A percentile compares a stretch with the other conserved stretches of the same genome.
phyloP scores from a whole-genome alignment of 2,329 filamentous ascomycete genomes.

The Trichoderma lentiforme region DNA sequence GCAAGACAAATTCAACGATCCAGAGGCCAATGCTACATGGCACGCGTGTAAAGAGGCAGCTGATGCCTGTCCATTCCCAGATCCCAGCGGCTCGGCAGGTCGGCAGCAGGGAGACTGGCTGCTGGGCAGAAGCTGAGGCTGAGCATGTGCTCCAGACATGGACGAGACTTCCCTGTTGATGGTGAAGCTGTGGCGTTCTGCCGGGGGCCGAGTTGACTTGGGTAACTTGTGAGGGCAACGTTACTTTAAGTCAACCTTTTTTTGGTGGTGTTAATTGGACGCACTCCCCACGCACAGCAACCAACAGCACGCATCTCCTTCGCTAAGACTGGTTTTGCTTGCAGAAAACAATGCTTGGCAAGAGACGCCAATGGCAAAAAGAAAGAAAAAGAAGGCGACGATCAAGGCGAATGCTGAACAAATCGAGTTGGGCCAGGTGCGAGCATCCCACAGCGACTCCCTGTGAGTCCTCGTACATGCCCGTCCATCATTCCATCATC shows the following conservation, averaged over 20 bases:
- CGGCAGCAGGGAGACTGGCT: conserved; percentile 4
- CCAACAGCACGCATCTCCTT: background rate
- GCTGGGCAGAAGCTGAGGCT: conserved; percentile 5
- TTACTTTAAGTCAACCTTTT: conserved; percentile 7
- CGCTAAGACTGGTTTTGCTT: background rate
- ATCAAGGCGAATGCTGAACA: background rate
- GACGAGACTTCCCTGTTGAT: background rate
- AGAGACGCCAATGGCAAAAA: background rate
- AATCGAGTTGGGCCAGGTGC: background rate
- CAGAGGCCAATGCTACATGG: conserved; percentile 8
- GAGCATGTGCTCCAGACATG: background rate
- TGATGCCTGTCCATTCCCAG: conserved; percentile 1
- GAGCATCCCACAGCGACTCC: background rate
- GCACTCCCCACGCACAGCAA: background rate
- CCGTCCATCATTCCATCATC: background rate
- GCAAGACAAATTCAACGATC: conserved; percentile 1
- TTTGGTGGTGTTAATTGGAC: background rate
- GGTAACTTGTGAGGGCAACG: conserved; percentile 6
- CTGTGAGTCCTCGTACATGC: background rate
- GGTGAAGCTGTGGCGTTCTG: conserved; percentile 14
- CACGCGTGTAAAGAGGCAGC: background rate
- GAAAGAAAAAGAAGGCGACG: background rate
- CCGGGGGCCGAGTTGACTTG: conserved; percentile 1
- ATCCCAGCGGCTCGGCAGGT: conserved; percentile 9
- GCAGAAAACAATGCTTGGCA: background rate